phyloP scores from a whole-genome alignment of 1,139 yeast genomes.

The Geotrichum histeridarum region DNA sequence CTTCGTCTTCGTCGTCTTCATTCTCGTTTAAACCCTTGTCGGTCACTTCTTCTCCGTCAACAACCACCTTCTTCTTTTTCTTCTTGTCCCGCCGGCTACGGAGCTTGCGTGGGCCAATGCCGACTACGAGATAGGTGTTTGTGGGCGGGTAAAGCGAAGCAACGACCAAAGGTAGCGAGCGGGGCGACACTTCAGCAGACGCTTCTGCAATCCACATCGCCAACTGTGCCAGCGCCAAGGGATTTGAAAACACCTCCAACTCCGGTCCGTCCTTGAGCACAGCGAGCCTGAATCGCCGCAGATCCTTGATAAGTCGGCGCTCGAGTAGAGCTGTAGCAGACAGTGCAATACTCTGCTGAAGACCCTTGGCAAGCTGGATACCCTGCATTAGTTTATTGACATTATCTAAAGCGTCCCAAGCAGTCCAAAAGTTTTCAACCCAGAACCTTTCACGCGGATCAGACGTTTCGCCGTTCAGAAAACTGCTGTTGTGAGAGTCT shows the following conservation, averaged over 20 bases:
- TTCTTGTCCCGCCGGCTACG: conserved; percentile 35
- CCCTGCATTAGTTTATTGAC: conserved; percentile 65
- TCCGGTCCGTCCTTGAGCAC: conserved; percentile 90
- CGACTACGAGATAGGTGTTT: conserved; percentile 82
- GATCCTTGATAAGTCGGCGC: conserved; percentile 69
- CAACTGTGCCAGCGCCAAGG: conserved; percentile 72
- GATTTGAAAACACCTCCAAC: conserved; percentile 70
- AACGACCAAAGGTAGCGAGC: conserved; percentile 72
- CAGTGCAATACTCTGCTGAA: conserved; percentile 79
- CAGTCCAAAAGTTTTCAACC: conserved; percentile 88
- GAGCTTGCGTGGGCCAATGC: conserved; percentile 79
- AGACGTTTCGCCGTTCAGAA: conserved; percentile 25
- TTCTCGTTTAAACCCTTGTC: not conserved
- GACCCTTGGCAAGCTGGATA: conserved; percentile 67
- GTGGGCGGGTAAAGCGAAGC: conserved; percentile 75
- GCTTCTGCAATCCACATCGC: conserved; percentile 92
- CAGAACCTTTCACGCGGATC: conserved; percentile 60
- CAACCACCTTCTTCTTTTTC: conserved; percentile 33
- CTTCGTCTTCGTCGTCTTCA: conserved; percentile 17
- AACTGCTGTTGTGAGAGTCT: conserved; percentile 9
- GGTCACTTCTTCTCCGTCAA: not conserved
- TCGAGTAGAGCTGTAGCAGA: conserved; percentile 88
- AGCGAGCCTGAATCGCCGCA: conserved; percentile 76
- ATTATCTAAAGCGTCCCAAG: conserved; percentile 84
- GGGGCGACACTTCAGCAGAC: conserved; percentile 72